Base-by-base conservation (phyloP, 2,329 filamentous ascomycete genomes). In the Talaromyces sp. region DNA sequence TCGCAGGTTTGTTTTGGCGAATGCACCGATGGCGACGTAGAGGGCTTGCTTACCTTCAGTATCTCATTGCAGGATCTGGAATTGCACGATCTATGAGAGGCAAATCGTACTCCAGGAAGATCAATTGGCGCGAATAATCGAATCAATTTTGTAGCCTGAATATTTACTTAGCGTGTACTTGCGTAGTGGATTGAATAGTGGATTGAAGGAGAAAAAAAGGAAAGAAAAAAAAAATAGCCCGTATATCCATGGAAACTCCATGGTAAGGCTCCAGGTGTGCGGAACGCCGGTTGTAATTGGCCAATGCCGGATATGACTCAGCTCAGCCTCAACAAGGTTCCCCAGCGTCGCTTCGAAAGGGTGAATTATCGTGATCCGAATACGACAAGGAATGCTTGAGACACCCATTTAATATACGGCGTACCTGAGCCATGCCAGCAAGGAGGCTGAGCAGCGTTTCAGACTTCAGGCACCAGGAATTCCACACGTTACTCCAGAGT, bases 371-470 rank as follows among this genome's bases (percentile, higher is more conserved):
- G 24, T 50, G 24, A 50, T 16, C 19, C 16, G 50, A 56, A 56
- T 56, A 37, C 33, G 52, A 56, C n/a, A 41, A n/a, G 52, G 33
- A 37, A 35, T 27, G 47, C 47, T 31, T 24, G 43, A 47, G 13
- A 22, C 9, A 5, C 22, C 22, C 22, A 13, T 14, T 49, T 49
- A 24, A 45, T 43, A 19, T 19, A 27, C 31, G 31, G 33, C 33
- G n/a, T 19, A 27, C 33, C 3, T 14, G 19, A 27, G 35, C 27
- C 27, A 27, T 27, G 27, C 27, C 56, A 37, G 52, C 37, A 45
- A 59, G 56, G 56, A 41, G 56, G 56, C 56, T 59, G 56, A 59
- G 56, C 33, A 11, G 27, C 16, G 56, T 39, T 41, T 58, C 35
- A 39, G 8, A 14, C 1, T 58, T 41, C 56, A 59, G 56, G 56